Evolutionary conservation across 106 monocot species (phyloP), one percentile per base, ranked within the genome.

Genomic region (Allium sativum): DNA sequence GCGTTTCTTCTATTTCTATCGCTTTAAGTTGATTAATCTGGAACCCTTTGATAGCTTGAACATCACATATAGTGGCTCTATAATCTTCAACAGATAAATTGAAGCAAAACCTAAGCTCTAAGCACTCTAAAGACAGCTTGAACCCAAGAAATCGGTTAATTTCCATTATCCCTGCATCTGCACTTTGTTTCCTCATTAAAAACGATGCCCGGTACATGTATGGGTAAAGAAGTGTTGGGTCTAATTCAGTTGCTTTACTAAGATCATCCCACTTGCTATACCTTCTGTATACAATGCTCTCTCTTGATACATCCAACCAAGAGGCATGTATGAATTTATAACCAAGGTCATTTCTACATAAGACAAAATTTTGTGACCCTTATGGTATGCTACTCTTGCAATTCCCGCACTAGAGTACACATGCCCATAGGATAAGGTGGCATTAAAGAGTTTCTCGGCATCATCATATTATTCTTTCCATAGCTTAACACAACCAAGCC

Each of bases 241-340:
- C 96, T n/a, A 92, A 61, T 67, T 98, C 91, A 1, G 88, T 98
- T 63, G 91, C 91, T 53, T 77, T 82, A 57, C 80, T 61, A 61
- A 98, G 91, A 65, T 98, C 87, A 60, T 76, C 96, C 80, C 69
- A 80, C 65, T 68, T 82, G 9, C 55, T 73, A 18, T 85, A 18
- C 80, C 87, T 42, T 98, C 92, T 48, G 60, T 42, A 63, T 82
- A 98, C 59, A 98, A 63, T 54, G 87, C 78, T 68, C 96, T 82
- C 66, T 98, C 96, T 58, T 81, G 80, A 73, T 82, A 85, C 91
- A 98, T 98, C 96, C 96, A 98, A 10, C 96, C 96, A 50, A 88
- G 82, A 9, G 82, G 82, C 14, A 21, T 47, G 64, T 56, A 69
- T 11, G 88, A 76, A 43, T 87, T 82, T 53, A 98, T 77, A 44